These are phyloP conservation scores for Daucus carota DNA, from an alignment of 129 eudicot genomes.

Conservation along the genomic window DNA sequence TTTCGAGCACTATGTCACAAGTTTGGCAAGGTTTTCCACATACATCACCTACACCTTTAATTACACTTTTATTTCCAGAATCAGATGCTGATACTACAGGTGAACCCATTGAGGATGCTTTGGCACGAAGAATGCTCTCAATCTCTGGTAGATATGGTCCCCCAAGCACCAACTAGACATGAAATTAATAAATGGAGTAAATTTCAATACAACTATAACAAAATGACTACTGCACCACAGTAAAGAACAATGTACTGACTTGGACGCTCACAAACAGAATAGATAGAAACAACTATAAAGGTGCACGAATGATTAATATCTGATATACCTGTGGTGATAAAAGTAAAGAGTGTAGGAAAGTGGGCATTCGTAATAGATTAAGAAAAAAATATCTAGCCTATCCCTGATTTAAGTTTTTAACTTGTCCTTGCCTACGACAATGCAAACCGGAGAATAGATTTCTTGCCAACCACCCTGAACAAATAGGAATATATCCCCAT, in stretches of 20 bases:
- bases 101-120: conserved; percentile 65
- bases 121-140: conserved; percentile 65
- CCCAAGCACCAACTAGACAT: conserved; percentile 76
- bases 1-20: conserved; percentile 57
- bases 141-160: conserved; percentile 85
- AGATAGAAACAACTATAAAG: neutral
- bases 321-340: neutral
- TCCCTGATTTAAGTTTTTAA: neutral
- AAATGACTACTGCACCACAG: neutral
- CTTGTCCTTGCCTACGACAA: neutral
- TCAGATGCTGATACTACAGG: conserved; percentile 71
- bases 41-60: conserved; percentile 41
- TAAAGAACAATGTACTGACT: neutral
- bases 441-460: no score
- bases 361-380: neutral
- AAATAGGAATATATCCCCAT: no score
- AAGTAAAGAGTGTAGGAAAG: neutral
- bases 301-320: neutral
- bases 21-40: conserved; percentile 48
- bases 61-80: conserved; percentile 58
- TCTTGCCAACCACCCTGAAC: no score
- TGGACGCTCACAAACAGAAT: neutral
- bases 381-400: neutral
- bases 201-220: conserved; percentile 4
- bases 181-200: conserved; percentile 8